phyloP scores from a whole-genome alignment of 805 yeast genomes.

The Teunomyces cretensis region DNA sequence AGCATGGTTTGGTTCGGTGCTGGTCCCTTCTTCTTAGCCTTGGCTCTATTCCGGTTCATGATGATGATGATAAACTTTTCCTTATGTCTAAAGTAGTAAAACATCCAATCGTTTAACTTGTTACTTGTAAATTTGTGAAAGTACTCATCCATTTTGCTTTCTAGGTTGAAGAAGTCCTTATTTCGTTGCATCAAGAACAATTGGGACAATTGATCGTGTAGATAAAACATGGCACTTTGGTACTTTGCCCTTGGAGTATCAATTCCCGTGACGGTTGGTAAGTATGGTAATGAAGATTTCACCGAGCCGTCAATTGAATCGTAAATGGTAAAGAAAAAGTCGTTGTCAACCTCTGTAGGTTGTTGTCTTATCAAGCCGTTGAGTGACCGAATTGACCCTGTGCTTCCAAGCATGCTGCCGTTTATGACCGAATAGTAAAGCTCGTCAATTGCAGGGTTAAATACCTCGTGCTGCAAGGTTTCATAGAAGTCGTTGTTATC shows the following conservation, averaged over 20 bases:
- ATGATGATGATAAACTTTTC: slow-evolving; percentile 33
- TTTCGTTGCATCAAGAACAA: slow-evolving; percentile 27
- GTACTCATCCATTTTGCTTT: slow-evolving; percentile 27
- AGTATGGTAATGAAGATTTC: slow-evolving; percentile 38
- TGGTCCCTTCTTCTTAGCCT: slow-evolving; percentile 13
- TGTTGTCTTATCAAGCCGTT: slow-evolving; percentile 11
- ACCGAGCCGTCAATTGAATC: slow-evolving; percentile 23
- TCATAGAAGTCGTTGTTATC: slow-evolving; percentile 24
- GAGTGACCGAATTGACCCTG: slow-evolving; percentile 28
- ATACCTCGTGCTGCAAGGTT: slow-evolving; percentile 13
- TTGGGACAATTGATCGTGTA: slow-evolving; percentile 38
- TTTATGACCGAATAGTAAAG: slow-evolving; percentile 12
- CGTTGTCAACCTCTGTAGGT: slow-evolving; percentile 23
- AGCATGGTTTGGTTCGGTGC: slow-evolving; percentile 7
- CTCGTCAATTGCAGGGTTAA: slow-evolving; percentile 25
- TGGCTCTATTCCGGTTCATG: slow-evolving; percentile 29
- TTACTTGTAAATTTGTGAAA: slow-evolving; percentile 42
- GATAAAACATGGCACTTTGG: slow-evolving; percentile 32
- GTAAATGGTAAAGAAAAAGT: slow-evolving; percentile 38
- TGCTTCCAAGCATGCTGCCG: slow-evolving; percentile 25
- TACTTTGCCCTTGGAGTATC: slow-evolving; percentile 14
- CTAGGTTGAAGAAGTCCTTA: slow-evolving; percentile 20
- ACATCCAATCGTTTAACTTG: slow-evolving; percentile 41
- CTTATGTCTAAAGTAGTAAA: slow-evolving; percentile 33
- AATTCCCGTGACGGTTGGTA: slow-evolving; percentile 17